Evolutionary conservation across 495 filamentous ascomycete species (phyloP).

Genomic region (Tuber microsphaerosporum): DNA sequence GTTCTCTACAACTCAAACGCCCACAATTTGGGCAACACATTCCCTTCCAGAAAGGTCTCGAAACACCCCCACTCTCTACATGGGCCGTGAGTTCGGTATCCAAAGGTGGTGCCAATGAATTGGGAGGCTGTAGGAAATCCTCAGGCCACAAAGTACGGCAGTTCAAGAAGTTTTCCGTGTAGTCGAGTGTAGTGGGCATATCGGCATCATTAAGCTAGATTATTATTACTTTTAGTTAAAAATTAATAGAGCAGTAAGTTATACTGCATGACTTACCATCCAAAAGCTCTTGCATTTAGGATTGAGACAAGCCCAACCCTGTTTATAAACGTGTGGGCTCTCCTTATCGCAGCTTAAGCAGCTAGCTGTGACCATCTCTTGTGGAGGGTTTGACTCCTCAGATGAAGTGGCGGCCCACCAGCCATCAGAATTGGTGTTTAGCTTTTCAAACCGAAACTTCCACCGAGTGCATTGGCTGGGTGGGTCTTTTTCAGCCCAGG

Average conservation of each 20-base stretch:
- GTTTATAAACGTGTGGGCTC: constrained; percentile 48
- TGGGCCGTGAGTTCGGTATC: constrained; percentile 40
- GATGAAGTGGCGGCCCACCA: constrained; percentile 57
- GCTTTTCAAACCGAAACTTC: constrained; percentile 65
- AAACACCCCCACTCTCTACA: constrained; percentile 34
- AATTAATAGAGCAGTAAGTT: constrained; percentile 21
- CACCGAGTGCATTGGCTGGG: constrained; percentile 45
- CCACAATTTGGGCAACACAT: constrained; percentile 68
- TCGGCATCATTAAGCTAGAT: constrained; percentile 29
- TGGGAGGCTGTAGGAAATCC: constrained; percentile 44
- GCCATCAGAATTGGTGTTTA: constrained; percentile 52
- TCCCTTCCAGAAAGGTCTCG: constrained; percentile 51
- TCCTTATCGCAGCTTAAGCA: constrained; percentile 46
- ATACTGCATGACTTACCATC: constrained; percentile 31
- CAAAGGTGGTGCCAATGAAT: constrained; percentile 44
- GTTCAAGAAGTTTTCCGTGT: constrained; percentile 54
- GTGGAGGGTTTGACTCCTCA: constrained; percentile 37
- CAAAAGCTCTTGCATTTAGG: constrained; percentile 55
- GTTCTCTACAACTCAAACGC: constrained; percentile 55
- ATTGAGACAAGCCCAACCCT: constrained; percentile 68
- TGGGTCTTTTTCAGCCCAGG: constrained; percentile 60
- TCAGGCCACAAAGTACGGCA: constrained; percentile 44
- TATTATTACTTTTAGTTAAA: constrained; percentile 11
- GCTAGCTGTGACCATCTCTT: constrained; percentile 43
- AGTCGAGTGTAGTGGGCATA: constrained; percentile 46